These are phyloP conservation scores for Cystobasidium slooffiae DNA, from an alignment of 1,284 basidiomycete species.

Conservation along the genomic window DNA sequence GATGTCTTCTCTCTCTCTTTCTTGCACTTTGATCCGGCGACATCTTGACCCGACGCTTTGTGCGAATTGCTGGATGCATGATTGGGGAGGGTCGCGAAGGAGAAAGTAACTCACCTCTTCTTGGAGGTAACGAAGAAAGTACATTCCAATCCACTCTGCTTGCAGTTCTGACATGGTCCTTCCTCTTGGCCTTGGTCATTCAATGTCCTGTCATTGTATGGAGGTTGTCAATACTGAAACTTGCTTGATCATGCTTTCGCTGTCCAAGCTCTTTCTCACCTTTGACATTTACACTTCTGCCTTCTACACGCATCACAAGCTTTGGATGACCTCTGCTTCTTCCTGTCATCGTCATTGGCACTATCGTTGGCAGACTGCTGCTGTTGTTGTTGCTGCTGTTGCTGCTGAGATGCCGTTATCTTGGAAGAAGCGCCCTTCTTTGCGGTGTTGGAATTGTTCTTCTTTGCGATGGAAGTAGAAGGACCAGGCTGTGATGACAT, in stretches of 20 bases:
- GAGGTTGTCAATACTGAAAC: background rate
- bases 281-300: slow-evolving; percentile 25
- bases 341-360: slow-evolving; percentile 37
- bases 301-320: slow-evolving; percentile 38
- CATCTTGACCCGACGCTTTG: background rate
- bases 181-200: slow-evolving; percentile 58
- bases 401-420: background rate
- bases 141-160: slow-evolving; percentile 62
- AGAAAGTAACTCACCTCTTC: slow-evolving; percentile 61
- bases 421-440: background rate
- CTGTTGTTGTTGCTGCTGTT: slow-evolving; percentile 11
- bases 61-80: background rate
- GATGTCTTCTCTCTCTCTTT: background rate
- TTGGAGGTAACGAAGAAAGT: slow-evolving; percentile 80
- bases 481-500: no score
- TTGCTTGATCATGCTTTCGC: background rate
- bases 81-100: background rate
- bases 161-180: slow-evolving; percentile 51
- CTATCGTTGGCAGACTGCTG: slow-evolving; percentile 8
- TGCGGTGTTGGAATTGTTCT: background rate
- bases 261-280: background rate
- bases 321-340: slow-evolving; percentile 39
- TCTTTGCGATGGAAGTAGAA: background rate
- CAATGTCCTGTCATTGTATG: slow-evolving; percentile 53
- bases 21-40: background rate